A percentile compares a stretch with the other conserved stretches of the same genome.
phyloP scores from a whole-genome alignment of 1,284 basidiomycete species.

The Tilletiopsis washingtonensis region DNA sequence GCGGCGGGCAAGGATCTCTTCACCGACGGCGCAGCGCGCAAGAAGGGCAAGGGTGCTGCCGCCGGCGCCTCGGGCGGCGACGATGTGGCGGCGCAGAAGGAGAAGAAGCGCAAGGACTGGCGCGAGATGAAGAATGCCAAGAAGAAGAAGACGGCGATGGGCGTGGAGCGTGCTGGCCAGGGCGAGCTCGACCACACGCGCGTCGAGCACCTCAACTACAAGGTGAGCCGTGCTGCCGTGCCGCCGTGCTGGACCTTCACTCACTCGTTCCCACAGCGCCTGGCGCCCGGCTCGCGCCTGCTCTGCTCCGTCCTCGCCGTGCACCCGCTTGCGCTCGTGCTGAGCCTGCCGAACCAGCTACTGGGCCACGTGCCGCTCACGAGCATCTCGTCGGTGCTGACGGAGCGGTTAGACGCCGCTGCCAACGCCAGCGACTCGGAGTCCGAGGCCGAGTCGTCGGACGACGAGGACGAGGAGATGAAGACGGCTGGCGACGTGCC shows the following conservation, averaged over 20 bases:
- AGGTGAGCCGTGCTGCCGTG: conserved; percentile 53
- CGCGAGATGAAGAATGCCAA: conserved; percentile 40
- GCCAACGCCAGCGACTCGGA: conserved; percentile 46
- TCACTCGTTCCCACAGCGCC: conserved; percentile 55
- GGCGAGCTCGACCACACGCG: conserved; percentile 55
- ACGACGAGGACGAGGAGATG: conserved; percentile 17
- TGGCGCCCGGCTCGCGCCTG: conserved; percentile 74
- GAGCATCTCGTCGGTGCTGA: conserved; percentile 78
- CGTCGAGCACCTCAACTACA: conserved; percentile 90
- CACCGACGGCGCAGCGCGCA: conserved; percentile 17
- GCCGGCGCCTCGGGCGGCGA: conserved; percentile 10
- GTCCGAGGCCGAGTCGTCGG: conserved; percentile 52
- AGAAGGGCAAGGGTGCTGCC: background rate
- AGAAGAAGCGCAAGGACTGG: conserved; percentile 31
- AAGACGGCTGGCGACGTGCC: too few species aligned
- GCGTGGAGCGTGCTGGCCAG: conserved; percentile 11
- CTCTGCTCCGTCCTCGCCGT: conserved; percentile 78
- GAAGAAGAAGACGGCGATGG: conserved; percentile 35
- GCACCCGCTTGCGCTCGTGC: conserved; percentile 78
- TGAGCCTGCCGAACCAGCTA: conserved; percentile 91
- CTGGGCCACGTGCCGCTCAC: conserved; percentile 92
- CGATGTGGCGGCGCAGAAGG: conserved; percentile 16
- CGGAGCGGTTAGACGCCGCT: conserved; percentile 54
- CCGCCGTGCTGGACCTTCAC: background rate
- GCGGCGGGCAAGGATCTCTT: conserved; percentile 4